Conservation (phyloP, 352 stramenopile species). For the Pythium chondricola region DNA sequence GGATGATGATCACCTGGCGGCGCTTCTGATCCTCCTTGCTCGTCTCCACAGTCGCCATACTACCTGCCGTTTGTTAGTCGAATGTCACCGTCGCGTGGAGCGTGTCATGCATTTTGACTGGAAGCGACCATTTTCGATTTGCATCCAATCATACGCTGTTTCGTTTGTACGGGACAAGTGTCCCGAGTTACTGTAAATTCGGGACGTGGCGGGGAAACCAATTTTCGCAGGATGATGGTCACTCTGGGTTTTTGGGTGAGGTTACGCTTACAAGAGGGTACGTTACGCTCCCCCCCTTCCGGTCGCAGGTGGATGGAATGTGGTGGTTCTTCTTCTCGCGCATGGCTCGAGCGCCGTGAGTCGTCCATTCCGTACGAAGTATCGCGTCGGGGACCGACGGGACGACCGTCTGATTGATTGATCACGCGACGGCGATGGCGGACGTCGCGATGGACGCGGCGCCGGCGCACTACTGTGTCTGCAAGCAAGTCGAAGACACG, state of each 20-base stretch:
- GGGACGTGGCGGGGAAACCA: background rate
- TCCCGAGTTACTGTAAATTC: background rate
- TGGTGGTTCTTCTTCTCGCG: slow-evolving; percentile 1
- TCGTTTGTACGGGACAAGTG: background rate
- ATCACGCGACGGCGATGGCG: slow-evolving; percentile 24
- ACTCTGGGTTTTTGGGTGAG: background rate
- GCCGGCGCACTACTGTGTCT: slow-evolving; percentile 78
- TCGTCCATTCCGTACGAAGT: slow-evolving; percentile 5
- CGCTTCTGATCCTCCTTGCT: slow-evolving; percentile 61
- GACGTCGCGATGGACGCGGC: slow-evolving; percentile 16
- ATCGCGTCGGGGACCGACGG: no score
- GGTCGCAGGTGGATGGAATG: slow-evolving; percentile 11
- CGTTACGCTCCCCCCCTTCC: slow-evolving; percentile 4
- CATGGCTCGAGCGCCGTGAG: slow-evolving; percentile 15
- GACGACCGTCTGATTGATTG: no score
- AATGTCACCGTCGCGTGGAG: no score
- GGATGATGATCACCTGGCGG: slow-evolving; percentile 94
- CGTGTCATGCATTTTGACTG: no score
- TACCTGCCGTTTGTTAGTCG: no score
- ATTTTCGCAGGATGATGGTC: background rate
- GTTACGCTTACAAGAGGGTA: slow-evolving; percentile 5
- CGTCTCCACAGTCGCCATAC: slow-evolving; percentile 9
- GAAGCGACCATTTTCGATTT: slow-evolving; percentile 13
- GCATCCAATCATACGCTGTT: slow-evolving; percentile 8
- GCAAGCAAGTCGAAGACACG: slow-evolving; percentile 70